Conservation (phyloP, 1,284 basidiomycete species). For the Melampsora americana region DNA sequence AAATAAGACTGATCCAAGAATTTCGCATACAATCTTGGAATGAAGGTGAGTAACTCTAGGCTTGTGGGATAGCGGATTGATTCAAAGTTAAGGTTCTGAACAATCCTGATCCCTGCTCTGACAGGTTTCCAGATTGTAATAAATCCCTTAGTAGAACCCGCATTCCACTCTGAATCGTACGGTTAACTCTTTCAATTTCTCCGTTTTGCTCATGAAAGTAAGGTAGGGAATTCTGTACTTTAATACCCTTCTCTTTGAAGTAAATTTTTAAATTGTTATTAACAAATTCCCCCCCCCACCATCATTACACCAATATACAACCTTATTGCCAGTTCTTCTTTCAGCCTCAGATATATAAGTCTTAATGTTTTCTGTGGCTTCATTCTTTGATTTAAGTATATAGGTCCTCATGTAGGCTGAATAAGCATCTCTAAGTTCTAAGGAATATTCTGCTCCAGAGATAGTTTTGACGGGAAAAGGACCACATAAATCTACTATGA, state of each 20-base stretch:
- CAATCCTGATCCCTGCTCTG: no score
- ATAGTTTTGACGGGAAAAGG: neutral
- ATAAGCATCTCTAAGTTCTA: neutral
- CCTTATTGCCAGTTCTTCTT: neutral
- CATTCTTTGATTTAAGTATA: neutral
- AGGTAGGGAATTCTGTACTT: neutral
- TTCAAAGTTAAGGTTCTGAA: no score
- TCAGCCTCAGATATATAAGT: neutral
- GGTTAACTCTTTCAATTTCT: neutral
- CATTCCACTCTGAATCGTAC: constrained; percentile 1
- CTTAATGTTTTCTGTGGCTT: neutral
- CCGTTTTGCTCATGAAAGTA: constrained; percentile 12
- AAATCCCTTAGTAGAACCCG: neutral
- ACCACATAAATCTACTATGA: no score
- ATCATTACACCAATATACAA: neutral
- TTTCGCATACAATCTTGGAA: no score
- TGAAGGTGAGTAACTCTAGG: no score
- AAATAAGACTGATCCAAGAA: no score
- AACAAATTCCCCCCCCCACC: no score
- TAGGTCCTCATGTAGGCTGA: neutral
- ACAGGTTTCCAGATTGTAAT: no score
- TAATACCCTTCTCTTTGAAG: neutral
- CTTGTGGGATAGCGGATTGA: no score
- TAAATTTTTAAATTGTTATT: neutral
- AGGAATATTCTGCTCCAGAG: neutral